A percentile compares a stretch with the other conserved stretches of the same genome.
These are phyloP conservation scores for Cicer yamashitae DNA, from an alignment of 306 rosid genomes.

Conservation along the genomic window DNA sequence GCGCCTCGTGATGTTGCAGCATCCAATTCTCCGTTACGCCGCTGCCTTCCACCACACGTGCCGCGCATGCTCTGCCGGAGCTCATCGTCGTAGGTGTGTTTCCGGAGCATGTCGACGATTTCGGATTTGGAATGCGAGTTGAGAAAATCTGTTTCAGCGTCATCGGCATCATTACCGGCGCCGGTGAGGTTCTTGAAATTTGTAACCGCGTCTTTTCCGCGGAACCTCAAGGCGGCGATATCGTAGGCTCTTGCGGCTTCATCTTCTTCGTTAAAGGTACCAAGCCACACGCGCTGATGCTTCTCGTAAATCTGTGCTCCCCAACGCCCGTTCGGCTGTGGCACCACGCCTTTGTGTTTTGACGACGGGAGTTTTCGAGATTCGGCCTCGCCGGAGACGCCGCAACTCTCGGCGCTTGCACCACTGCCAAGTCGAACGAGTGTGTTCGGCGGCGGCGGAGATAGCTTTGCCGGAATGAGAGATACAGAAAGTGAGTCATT, in stretches of 20 bases:
- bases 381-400: conserved; percentile 75
- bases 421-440: conserved; percentile 75
- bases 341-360: conserved; percentile 92
- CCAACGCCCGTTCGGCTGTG: conserved; percentile 99
- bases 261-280: conserved; percentile 92
- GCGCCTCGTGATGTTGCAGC: neutral
- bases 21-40: neutral
- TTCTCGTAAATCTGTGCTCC: conserved; percentile 99
- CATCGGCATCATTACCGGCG: neutral
- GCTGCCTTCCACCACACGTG: conserved; percentile 40
- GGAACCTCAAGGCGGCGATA: conserved; percentile 86
- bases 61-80: conserved; percentile 73
- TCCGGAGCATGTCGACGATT: conserved; percentile 95
- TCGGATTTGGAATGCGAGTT: conserved; percentile 87
- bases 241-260: conserved; percentile 95
- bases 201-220: conserved; percentile 89
- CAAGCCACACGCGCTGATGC: conserved; percentile 99
- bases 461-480: conserved; percentile 45
- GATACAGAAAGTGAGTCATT: conserved; percentile 58
- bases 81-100: conserved; percentile 93
- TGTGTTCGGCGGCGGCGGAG: conserved; percentile 50
- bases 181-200: conserved; percentile 63
- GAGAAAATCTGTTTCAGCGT: conserved; percentile 58
- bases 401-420: conserved; percentile 47
- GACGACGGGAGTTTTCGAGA: conserved; percentile 90